Evolutionary conservation across 768 basidiomycete species (phyloP), one percentile per base, ranked within the genome.

Genomic region (Hygrocybe punicea): DNA sequence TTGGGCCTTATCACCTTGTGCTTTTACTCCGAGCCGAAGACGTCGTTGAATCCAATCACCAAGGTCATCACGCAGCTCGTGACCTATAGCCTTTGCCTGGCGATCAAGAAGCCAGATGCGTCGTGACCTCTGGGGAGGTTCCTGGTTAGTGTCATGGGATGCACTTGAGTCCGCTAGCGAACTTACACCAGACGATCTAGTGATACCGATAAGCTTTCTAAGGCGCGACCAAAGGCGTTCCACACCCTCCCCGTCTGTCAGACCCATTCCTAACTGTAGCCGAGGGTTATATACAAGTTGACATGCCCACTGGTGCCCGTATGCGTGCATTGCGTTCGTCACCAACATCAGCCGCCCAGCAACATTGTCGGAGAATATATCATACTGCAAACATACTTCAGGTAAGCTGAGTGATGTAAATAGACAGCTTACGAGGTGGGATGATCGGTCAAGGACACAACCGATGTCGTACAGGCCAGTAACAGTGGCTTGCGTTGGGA

Each of bases 201-300:
- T 56, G 1, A 53, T 29, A 4, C 60, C 54, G 17, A 71, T 65
- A 2, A 69, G 60, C 16, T 57, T 58, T 10, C 63, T 50, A 1
- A 70, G 39, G 0, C 63, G 56, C 4, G 69, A 69, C 76, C 73
- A 78, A 0, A 67, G 44, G n/a, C 67, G 45, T 51, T 77, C 73
- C 0, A 67, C 60, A 1, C 71, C 71, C 54, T 77, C 74, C 9
- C 71, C 69, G 55, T 77, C 72, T 0, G 69, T 64, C 2, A 75
- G 51, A 0, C 75, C 73, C 34, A 72, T 51, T 16, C 72, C 71
- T 5, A 39, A 10, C 8, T 58, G 37, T 21, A 73, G 51, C 9
- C 71, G 62, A 3, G 70, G 74, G 40, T 73, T 72, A 47, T 74
- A 75, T 0, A 67, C 47, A 0, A 78, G 50, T 40, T 74, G 72